Conservation (phyloP, 352 stramenopile species). For the Phytopythium sindhum region DNA sequence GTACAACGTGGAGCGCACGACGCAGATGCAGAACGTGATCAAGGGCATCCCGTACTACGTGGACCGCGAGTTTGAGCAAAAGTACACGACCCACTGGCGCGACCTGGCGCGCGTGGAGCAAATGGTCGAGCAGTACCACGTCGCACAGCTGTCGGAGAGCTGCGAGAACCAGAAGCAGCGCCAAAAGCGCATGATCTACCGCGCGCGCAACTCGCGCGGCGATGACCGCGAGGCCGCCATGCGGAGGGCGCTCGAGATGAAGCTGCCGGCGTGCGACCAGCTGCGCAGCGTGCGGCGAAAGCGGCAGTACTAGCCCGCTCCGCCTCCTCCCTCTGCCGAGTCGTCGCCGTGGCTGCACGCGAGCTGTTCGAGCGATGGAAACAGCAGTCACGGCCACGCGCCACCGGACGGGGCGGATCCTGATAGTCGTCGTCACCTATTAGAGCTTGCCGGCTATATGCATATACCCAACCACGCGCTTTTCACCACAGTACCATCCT, state of each 20-base stretch:
- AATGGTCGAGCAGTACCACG: constrained; percentile 83
- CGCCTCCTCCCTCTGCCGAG: neutral
- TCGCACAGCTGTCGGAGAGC: constrained; percentile 61
- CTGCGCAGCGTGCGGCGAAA: constrained; percentile 62
- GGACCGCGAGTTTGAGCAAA: constrained; percentile 80
- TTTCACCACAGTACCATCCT: neutral
- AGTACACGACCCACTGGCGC: constrained; percentile 83
- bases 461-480: neutral
- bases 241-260: constrained; percentile 78
- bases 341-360: neutral
- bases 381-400: neutral
- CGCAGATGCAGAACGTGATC: constrained; percentile 77
- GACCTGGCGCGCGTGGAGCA: constrained; percentile 82
- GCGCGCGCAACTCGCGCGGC: constrained; percentile 69
- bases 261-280: constrained; percentile 82
- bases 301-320: constrained; percentile 36
- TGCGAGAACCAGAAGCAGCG: constrained; percentile 83
- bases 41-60: constrained; percentile 89
- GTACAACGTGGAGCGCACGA: constrained; percentile 70
- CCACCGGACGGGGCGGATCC: neutral
- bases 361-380: neutral
- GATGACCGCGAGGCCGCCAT: constrained; percentile 76
- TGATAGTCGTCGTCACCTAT: constrained; percentile 6
- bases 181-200: constrained; percentile 87
- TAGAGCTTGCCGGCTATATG: constrained; percentile 4